Evolutionary conservation across 345 rosid genomes (phyloP).

Genomic region (Litchi chinensis): DNA sequence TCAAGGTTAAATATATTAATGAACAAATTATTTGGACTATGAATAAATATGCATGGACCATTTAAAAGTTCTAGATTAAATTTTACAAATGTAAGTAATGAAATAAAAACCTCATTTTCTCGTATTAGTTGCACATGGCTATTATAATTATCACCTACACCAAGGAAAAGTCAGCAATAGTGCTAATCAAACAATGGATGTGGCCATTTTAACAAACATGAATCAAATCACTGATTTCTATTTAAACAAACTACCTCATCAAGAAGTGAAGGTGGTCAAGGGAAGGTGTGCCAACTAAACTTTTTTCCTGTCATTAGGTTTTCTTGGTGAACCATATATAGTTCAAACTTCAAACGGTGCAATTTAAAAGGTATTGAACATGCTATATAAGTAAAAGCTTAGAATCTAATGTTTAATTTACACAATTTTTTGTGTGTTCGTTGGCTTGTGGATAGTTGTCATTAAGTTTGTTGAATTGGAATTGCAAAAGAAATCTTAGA

Average conservation of each 20-base stretch:
- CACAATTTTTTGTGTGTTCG: too few relatives aligned
- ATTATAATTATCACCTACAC: not conserved
- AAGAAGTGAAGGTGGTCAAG: not conserved
- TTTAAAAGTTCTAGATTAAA: not conserved
- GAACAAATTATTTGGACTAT: too few relatives aligned
- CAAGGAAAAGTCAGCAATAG: not conserved
- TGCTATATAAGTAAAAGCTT: too few relatives aligned
- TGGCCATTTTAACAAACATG: not conserved
- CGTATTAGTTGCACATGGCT: not conserved
- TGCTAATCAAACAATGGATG: too few relatives aligned
- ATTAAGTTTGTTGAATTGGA: not conserved
- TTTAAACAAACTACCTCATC: not conserved
- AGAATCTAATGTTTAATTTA: too few relatives aligned
- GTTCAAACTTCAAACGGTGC: too few relatives aligned
- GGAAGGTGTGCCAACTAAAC: conserved; percentile 7
- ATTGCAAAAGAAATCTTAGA: not conserved
- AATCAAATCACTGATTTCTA: too few relatives aligned
- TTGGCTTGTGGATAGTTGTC: too few relatives aligned
- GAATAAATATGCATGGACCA: too few relatives aligned
- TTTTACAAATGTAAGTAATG: too few relatives aligned
- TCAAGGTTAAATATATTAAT: too few relatives aligned
- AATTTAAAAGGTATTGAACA: not conserved
- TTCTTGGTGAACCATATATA: not conserved
- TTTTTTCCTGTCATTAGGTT: not conserved
- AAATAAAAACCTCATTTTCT: not conserved